Evolutionary conservation across 352 stramenopile genomes (phyloP).

Genomic region (Phytophthora citrophthora): DNA sequence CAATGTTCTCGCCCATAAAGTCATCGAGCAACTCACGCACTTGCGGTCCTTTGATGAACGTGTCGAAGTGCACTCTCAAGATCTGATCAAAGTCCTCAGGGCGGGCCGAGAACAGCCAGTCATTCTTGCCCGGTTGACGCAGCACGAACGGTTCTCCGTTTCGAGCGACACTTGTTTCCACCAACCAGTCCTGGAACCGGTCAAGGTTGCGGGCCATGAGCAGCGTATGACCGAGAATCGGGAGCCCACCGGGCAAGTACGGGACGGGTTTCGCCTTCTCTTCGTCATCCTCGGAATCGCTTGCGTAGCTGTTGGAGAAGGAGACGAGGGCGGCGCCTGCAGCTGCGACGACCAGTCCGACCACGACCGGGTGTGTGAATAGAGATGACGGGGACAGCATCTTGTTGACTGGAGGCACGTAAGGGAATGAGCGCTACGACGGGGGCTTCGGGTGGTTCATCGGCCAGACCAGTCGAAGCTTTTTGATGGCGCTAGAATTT

Average conservation of each 20-base stretch:
- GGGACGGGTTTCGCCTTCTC: conserved; percentile 16
- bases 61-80: conserved; percentile 55
- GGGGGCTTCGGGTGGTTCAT: neutral
- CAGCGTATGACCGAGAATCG: conserved; percentile 40
- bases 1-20: conserved; percentile 55
- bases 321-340: conserved; percentile 15
- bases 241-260: conserved; percentile 32
- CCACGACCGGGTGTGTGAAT: conserved; percentile 24
- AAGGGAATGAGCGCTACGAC: conserved; percentile 16
- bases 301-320: conserved; percentile 18
- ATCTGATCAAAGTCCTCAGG: conserved; percentile 59
- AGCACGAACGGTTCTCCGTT: conserved; percentile 36
- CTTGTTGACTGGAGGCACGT: conserved; percentile 22
- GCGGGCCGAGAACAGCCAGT: conserved; percentile 45
- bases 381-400: conserved; percentile 32
- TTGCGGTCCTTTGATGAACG: conserved; percentile 54
- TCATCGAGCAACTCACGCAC: conserved; percentile 45
- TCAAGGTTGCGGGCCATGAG: conserved; percentile 35
- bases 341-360: conserved; percentile 29
- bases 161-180: conserved; percentile 37
- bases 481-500: conserved; percentile 22
- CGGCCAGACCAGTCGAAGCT: conserved; percentile 5
- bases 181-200: conserved; percentile 48
- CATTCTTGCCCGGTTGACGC: conserved; percentile 47
- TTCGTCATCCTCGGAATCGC: conserved; percentile 10